Base-by-base conservation (phyloP, 257 asterid species). In the Paraleonurus japonicus region DNA sequence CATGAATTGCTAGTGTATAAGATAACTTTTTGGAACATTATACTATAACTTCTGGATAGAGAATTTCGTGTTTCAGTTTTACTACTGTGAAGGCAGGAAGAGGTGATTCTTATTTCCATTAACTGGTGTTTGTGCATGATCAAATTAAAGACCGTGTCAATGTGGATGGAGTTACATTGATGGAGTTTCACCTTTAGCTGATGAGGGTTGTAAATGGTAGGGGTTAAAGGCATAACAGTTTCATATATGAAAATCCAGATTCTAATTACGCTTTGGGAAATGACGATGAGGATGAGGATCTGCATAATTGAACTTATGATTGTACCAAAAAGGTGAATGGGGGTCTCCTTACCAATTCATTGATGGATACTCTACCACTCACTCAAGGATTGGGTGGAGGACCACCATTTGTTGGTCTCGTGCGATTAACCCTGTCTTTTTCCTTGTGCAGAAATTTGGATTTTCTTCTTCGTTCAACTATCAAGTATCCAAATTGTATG, bases 401-500 rank as follows among this genome's bases (percentile, higher is more conserved):
- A 89, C 93, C 96, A 87, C 88, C 77, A 66, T 77, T 70, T 71
- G 53, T 65, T 74, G 77, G 77, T 81, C 82, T 74, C 73, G 76
- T 66, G 79, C 32, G 54, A 75, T n/a, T 62, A 77, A 60, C 70
- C 76, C 79, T 30, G 10, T 61, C 76, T 30, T 51, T 47, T 16
- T 19, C 61, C 82, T 69, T 70, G 66, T 73, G 67, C 80, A 51
- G 4, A 33, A 48, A 7, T 26, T 63, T 66, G 82, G 80, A 70
- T 33, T 72, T 78, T 70, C 33, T 26, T 35, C 63, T 15, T 28
- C n/a, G 67, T 51, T 55, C 16, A 26, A 57, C 0, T 57, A 57
- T 57, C 7, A 63, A 51, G 22, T 53, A 58, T 60, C 54, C 67
- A 62, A 24, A 30, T 62, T 78, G 72, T 76, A 66, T 24, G 9